Conservation (phyloP, 2,329 filamentous ascomycete species). For the Trichoderma polysporum region DNA sequence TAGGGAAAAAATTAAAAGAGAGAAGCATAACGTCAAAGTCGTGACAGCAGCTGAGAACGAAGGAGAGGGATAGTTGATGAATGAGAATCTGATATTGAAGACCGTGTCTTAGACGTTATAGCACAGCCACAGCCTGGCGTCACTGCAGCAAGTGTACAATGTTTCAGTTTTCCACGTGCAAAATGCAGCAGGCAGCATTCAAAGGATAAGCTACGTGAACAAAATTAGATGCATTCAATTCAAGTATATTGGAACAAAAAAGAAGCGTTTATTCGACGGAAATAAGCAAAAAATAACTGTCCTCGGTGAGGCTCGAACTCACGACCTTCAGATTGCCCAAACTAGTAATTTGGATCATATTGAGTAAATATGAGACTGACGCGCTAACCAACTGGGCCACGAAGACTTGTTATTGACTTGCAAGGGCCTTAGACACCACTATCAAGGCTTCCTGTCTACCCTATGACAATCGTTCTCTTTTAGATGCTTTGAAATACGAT, state of each 20-base stretch:
- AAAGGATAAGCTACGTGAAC: background rate
- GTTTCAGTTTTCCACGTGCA: background rate
- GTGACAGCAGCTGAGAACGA: background rate
- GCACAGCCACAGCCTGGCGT: constrained; percentile 3
- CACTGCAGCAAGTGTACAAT: background rate
- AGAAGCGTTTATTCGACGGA: too few relatives aligned
- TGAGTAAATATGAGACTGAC: constrained; percentile 28
- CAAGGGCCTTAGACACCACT: background rate
- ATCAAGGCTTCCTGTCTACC: background rate
- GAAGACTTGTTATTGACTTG: constrained; percentile 25
- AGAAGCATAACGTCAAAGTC: background rate
- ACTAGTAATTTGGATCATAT: constrained; percentile 30
- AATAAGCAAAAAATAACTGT: constrained; percentile 29
- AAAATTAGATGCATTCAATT: background rate
- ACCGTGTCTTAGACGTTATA: background rate
- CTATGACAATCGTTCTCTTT: too few relatives aligned
- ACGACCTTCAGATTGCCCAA: constrained; percentile 44
- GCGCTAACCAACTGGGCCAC: constrained; percentile 32
- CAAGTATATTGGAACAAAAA: background rate
- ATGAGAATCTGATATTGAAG: background rate
- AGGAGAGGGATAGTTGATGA: background rate
- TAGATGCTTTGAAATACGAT: too few relatives aligned
- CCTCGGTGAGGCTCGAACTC: constrained; percentile 52
- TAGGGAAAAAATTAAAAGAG: background rate
- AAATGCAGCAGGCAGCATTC: background rate